Evolutionary conservation across 805 yeast species (phyloP), one percentile per base, ranked within the genome.

Genomic region (Myxozyma monticola): DNA sequence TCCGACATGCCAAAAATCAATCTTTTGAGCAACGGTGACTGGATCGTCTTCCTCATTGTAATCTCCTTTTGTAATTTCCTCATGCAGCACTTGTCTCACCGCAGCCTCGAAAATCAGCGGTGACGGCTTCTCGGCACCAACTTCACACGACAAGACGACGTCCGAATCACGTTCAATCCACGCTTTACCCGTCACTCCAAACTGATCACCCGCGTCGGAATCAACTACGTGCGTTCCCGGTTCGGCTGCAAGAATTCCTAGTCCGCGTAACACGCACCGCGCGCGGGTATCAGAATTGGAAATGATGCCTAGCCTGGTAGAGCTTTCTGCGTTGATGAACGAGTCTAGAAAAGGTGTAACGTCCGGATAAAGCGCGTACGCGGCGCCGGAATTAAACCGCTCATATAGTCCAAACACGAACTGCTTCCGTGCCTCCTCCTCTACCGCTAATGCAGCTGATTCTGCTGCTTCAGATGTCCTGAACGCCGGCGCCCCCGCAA

Each of bases 71-170:
- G 33, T 8, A 6, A 1, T 17, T 7, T 28, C 3, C 3, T 35
- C 24, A 1, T 24, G 28, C 14, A 37, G n/a, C 1, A 48, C n/a
- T 22, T 26, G 14, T 2, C 12, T 21, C 15, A 21, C 38, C 2
- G 56, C 59, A 22, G 53, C 42, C 22, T 44, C 41, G 29, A 54
- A 54, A 8, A 51, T 51, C 12, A 22, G 30, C 9, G 51, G 47
- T 37, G 46, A 49, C 2, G 59, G 59, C 42, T 54, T 54, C 31
- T 54, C 59, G 17, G 18, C 41, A 9, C 59, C 56, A 21, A 54
- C 47, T 29, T 54, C 59, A 15, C 40, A 30, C 2, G 59, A 54
- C 4, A 54, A 15, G 8, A 49, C 25, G 2, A 53, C 54, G 28
- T 49, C 46, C 14, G 24, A n/a, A 15, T 17, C 42, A 4, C 15